Base-by-base conservation (phyloP, 2,329 filamentous ascomycete species). In the Cladosporium velox region DNA sequence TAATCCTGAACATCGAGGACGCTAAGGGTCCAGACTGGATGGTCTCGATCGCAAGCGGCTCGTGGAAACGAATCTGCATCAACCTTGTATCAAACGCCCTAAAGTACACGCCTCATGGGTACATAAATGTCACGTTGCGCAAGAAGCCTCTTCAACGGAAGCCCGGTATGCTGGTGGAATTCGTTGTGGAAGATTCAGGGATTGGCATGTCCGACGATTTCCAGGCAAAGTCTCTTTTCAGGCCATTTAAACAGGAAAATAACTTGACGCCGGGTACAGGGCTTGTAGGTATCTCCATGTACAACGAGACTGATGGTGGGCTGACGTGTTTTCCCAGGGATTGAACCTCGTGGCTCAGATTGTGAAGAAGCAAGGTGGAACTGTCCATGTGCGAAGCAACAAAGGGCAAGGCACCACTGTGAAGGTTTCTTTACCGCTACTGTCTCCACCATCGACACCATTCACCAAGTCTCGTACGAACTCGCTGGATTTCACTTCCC, bases 121-220 rank as follows among this genome's bases (percentile, higher is more conserved):
- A 75, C 44, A 80, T 85, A 64, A 68, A 73, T 8, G 70, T 83
- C 5, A 70, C 70, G 0, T 61, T 76, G 5, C 60, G 28, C 5
- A 65, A 65, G 57, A 49, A 51, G 18, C 28, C 10, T 38, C 21
- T 35, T 1, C 24, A 32, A n/a, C 15, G n/a, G 3, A 54, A 41
- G 32, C n/a, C 47, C 15, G 28, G 34, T 10, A n/a, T 30, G 10
- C 47, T 52, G 24, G 49, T 63, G 12, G 59, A 54, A 12, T 24
- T 63, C 3, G 15, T 41, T 7, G 59, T 91, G 0, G 79, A 80
- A 0, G 90, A 92, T 70, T 89, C 88, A 0, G 90, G 90, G 0
- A 83, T 82, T 41, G 90, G 90, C 1, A 91, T 91, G 60, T 84
- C 84, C 0, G 79, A 85, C 14, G 86, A 90, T 8, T 92, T 88